Evolutionary conservation across 345 rosid species (phyloP), one percentile per base, ranked within the genome.

Genomic region (Acer negundo): DNA sequence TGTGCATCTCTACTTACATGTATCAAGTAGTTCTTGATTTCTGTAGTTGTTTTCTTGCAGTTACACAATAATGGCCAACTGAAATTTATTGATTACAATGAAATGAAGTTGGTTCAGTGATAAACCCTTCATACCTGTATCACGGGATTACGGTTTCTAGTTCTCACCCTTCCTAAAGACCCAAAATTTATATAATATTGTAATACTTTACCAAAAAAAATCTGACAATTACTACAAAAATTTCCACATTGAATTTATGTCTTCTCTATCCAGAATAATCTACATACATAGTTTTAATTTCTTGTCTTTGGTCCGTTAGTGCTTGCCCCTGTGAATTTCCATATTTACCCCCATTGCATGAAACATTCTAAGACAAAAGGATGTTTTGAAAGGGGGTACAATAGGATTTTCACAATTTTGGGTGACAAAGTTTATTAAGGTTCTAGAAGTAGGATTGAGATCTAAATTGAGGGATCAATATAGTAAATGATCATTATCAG

Each of bases 201-300:
- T 3, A 31, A 4, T 31, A 31, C 3, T 31, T 31, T 26, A 26
- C 1, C 1, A 31, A 31, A 31, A 31, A 3, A 31, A 31, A 31
- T 2, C 0, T 28, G 4, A 3, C 35, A 31, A 4, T 4, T 5
- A 31, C 35, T 4, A 0, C 5, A 31, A 31, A 31, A 8, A 56
- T 72, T 20, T 59, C 17, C 6, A 3, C 38, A 40, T 38, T 7
- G 40, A 62, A 20, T 77, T 67, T n/a, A 40, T 23, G 11, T 62
- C 58, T 1, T 61, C 47, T 31, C 68, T 61, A 42, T 81, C 83
- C 74, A 66, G 15, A 46, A 6, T 72, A 46, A 6, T 72, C 35
- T 24, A 49, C 13, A 6, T 7, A n/a, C 19, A 6, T 7, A n/a
- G 69, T 26, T 8, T 47, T 75, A 22, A 17, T n/a, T 6, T 26